phyloP scores from a whole-genome alignment of 306 rosid genomes.

The Cicer bijugum region DNA sequence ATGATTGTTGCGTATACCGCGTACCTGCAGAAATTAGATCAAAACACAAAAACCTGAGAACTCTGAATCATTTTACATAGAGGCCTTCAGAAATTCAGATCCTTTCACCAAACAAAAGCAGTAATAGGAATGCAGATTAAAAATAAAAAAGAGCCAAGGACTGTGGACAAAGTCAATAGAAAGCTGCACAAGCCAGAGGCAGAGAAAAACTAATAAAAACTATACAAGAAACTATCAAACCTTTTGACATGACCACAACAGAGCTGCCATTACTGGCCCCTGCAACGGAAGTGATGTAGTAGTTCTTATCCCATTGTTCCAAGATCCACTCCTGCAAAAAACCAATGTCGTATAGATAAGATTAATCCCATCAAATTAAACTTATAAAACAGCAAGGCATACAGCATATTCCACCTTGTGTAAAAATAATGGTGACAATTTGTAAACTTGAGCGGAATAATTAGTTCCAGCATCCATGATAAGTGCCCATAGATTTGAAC shows the following conservation, averaged over 20 bases:
- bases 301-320: conserved; percentile 59
- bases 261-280: conserved; percentile 64
- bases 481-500: conserved; percentile 95
- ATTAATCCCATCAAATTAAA: conserved; percentile 17
- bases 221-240: conserved; percentile 34
- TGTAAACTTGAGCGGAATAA: conserved; percentile 79
- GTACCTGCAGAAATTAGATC: conserved; percentile 63
- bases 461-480: conserved; percentile 98
- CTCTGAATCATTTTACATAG: neutral
- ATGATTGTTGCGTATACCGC: conserved; percentile 89
- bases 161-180: neutral
- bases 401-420: conserved; percentile 71
- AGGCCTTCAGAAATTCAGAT: neutral
- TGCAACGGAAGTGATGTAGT: conserved; percentile 60
- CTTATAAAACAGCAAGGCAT: conserved; percentile 11
- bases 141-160: conserved; percentile 1
- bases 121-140: neutral
- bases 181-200: neutral
- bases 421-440: conserved; percentile 78
- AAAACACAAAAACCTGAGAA: conserved; percentile 10
- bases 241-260: conserved; percentile 59
- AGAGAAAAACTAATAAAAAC: neutral
- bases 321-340: conserved; percentile 57
- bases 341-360: neutral
- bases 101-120: neutral